Evolutionary conservation across 2,329 filamentous ascomycete species (phyloP).

Genomic region (Sporothrix schenckii): DNA sequence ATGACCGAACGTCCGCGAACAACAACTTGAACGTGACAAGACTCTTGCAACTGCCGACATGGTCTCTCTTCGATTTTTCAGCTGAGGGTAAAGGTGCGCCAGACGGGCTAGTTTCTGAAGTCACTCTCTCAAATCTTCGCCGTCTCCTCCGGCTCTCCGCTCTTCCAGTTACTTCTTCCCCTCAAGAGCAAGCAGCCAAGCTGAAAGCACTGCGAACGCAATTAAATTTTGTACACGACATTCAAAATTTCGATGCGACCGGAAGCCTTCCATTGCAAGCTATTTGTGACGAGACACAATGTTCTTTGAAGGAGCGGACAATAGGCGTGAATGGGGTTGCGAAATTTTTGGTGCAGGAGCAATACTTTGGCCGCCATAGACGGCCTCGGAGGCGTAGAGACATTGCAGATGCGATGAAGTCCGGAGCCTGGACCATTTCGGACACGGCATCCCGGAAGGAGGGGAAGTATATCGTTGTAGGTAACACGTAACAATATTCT

Average conservation of each 20-base stretch:
- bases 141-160: slow-evolving; percentile 90
- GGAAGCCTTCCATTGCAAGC: slow-evolving; percentile 73
- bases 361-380: slow-evolving; percentile 58
- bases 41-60: slow-evolving; percentile 61
- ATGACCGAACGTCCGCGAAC: not conserved
- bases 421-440: slow-evolving; percentile 72
- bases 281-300: slow-evolving; percentile 76
- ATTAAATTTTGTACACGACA: slow-evolving; percentile 84
- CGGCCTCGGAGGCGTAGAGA: slow-evolving; percentile 47
- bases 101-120: slow-evolving; percentile 43
- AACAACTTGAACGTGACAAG: slow-evolving; percentile 16
- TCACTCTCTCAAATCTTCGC: slow-evolving; percentile 70
- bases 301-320: slow-evolving; percentile 58
- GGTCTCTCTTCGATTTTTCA: slow-evolving; percentile 80
- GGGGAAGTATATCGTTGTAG: slow-evolving; percentile 77
- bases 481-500: slow-evolving; percentile 48
- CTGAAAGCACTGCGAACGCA: slow-evolving; percentile 76
- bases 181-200: slow-evolving; percentile 69
- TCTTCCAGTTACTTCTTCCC: slow-evolving; percentile 69
- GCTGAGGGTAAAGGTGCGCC: slow-evolving; percentile 23
- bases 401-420: slow-evolving; percentile 47
- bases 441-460: slow-evolving; percentile 65
- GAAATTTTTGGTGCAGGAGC: slow-evolving; percentile 62
- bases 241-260: slow-evolving; percentile 76
- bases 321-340: slow-evolving; percentile 62